Percentiles rank a stretch among this genome's conserved stretches.
These are phyloP conservation scores for Pulveroboletus sp. DNA, from an alignment of 768 basidiomycete genomes.

Conservation along the genomic window DNA sequence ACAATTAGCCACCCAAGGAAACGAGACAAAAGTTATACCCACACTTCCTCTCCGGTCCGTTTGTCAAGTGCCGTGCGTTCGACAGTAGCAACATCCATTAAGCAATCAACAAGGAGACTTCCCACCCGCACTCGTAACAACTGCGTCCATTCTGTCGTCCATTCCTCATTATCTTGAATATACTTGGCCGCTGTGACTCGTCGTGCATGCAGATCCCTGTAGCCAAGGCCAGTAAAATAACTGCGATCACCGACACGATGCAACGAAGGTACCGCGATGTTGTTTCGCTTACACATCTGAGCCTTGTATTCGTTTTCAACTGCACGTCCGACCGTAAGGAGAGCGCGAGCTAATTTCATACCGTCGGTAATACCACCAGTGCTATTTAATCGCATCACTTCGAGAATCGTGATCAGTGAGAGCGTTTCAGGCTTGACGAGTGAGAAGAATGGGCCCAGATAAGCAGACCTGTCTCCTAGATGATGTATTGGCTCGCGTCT, in stretches of 20 bases:
- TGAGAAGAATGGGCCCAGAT: slow-evolving; percentile 65
- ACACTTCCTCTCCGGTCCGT: slow-evolving; percentile 57
- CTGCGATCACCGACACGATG: slow-evolving; percentile 30
- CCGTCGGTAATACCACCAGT: slow-evolving; percentile 74
- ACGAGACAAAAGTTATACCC: slow-evolving; percentile 26
- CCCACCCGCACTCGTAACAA: slow-evolving; percentile 71
- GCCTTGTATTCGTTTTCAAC: slow-evolving; percentile 91
- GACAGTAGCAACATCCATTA: slow-evolving; percentile 83
- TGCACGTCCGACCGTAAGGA: slow-evolving; percentile 74
- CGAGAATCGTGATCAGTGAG: slow-evolving; percentile 84
- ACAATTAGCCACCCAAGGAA: slow-evolving; percentile 2
- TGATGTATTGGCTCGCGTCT: neutral
- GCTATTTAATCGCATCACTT: slow-evolving; percentile 78
- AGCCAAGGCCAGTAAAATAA: slow-evolving; percentile 58
- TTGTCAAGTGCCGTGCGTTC: slow-evolving; percentile 54
- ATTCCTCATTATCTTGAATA: slow-evolving; percentile 60
- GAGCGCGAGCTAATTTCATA: slow-evolving; percentile 84
- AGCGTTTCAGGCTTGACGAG: slow-evolving; percentile 75
- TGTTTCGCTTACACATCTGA: slow-evolving; percentile 63
- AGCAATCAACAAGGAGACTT: slow-evolving; percentile 71
- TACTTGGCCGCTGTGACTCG: slow-evolving; percentile 62
- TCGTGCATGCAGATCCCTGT: slow-evolving; percentile 56
- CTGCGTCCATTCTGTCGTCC: slow-evolving; percentile 84
- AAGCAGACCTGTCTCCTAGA: slow-evolving; percentile 14
- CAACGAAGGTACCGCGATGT: slow-evolving; percentile 45